phyloP scores from a whole-genome alignment of 257 asterid species.

The Solanum tacnaense region DNA sequence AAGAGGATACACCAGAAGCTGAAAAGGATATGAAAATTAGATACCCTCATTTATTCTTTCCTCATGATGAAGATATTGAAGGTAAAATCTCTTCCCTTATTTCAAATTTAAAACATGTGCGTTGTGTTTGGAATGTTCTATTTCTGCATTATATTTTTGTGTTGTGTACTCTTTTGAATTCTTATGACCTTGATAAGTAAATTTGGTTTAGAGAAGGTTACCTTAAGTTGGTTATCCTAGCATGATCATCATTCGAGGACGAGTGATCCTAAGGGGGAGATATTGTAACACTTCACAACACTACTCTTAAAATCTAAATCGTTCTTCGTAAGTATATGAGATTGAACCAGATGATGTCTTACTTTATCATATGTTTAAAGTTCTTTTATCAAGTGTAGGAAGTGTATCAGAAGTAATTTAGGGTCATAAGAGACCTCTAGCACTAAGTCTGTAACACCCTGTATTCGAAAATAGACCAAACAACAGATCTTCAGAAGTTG shows the following conservation, averaged over 20 bases:
- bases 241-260: not conserved
- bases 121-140: not conserved
- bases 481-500: too few species aligned
- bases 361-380: not conserved
- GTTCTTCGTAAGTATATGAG: not conserved
- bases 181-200: not conserved
- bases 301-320: not conserved
- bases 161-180: not conserved
- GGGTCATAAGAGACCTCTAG: not conserved
- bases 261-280: not conserved
- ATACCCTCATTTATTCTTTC: not conserved
- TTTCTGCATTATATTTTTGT: not conserved
- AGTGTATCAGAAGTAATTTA: not conserved
- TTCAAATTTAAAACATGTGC: not conserved
- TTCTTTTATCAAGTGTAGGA: not conserved
- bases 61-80: not conserved
- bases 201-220: not conserved
- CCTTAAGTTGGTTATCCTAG: not conserved
- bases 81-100: not conserved
- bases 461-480: too few species aligned
- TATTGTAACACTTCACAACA: not conserved
- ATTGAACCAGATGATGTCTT: too few species aligned
- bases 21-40: not conserved
- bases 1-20: not conserved
- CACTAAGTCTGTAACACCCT: not conserved